A percentile compares a stretch with the other conserved stretches of the same genome.
Conservation (phyloP, 2,329 filamentous ascomycete species). For the Colletotrichum lini region DNA sequence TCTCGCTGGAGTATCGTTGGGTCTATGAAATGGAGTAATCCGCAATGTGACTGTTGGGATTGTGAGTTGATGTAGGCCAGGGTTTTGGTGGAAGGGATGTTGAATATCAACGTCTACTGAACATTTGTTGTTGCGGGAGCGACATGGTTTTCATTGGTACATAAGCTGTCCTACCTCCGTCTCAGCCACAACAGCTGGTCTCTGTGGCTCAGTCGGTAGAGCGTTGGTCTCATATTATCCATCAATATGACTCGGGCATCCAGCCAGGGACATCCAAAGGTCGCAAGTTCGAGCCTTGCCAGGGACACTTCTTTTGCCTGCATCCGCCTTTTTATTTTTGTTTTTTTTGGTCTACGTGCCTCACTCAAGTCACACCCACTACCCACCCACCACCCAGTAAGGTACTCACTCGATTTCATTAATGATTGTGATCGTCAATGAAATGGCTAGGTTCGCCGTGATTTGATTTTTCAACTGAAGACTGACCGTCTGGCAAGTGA, state of each 20-base stretch:
- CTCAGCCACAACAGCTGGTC: neutral
- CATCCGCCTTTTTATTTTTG: no score
- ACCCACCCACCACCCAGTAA: no score
- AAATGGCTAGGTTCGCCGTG: neutral
- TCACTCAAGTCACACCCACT: no score
- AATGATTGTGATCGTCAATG: neutral
- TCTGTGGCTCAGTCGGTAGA: constrained; percentile 41
- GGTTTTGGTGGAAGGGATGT: no score
- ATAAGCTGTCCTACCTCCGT: fast-evolving
- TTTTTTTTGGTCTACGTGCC: neutral
- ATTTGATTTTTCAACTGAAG: no score
- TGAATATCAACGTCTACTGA: no score
- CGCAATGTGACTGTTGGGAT: no score
- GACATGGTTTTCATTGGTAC: neutral
- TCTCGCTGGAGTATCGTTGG: no score
- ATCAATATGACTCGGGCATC: constrained; percentile 11
- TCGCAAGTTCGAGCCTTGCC: constrained; percentile 41
- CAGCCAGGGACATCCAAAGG: constrained; percentile 36
- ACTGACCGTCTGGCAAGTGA: constrained; percentile 4
- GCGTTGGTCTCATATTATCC: constrained; percentile 40
- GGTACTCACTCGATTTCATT: no score
- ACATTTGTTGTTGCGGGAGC: neutral
- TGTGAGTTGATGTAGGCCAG: no score
- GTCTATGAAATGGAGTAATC: no score
- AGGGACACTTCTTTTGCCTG: constrained; percentile 24